Evolutionary conservation across 108 stramenopile genomes (phyloP).

Genomic region (Parietichytrium sp.): DNA sequence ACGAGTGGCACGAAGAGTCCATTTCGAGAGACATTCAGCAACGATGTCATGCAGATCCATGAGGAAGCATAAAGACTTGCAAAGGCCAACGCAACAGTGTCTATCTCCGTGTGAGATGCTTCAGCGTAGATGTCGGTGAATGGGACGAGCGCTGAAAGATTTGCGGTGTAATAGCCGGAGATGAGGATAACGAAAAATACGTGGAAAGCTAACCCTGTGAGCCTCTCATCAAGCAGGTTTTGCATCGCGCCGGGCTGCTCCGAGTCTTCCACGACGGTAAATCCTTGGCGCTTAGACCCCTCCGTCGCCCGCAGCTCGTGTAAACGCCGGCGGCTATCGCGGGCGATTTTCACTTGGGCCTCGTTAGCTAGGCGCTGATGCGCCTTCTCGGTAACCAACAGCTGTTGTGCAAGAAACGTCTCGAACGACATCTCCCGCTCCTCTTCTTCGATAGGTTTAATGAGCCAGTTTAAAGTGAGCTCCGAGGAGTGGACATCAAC

Average conservation of each 20-base stretch:
- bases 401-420: background rate
- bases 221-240: too few species aligned
- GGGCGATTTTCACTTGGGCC: background rate
- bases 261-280: too few species aligned
- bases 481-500: too few species aligned
- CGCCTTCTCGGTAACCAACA: background rate
- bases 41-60: background rate
- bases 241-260: too few species aligned
- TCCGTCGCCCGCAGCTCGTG: background rate
- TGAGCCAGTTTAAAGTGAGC: too few species aligned
- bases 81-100: conserved; percentile 2
- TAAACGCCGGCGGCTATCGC: background rate
- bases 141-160: background rate
- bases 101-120: background rate
- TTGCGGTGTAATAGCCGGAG: background rate
- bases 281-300: too few species aligned
- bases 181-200: too few species aligned
- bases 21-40: background rate
- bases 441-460: too few species aligned
- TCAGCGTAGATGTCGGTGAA: conserved; percentile 16
- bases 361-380: background rate
- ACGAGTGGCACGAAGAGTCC: background rate
- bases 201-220: too few species aligned
- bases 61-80: background rate
- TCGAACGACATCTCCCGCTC: background rate